These are phyloP conservation scores for Plasmodium vivax DNA, from an alignment of 169 alveolate genomes.

Conservation along the genomic window DNA sequence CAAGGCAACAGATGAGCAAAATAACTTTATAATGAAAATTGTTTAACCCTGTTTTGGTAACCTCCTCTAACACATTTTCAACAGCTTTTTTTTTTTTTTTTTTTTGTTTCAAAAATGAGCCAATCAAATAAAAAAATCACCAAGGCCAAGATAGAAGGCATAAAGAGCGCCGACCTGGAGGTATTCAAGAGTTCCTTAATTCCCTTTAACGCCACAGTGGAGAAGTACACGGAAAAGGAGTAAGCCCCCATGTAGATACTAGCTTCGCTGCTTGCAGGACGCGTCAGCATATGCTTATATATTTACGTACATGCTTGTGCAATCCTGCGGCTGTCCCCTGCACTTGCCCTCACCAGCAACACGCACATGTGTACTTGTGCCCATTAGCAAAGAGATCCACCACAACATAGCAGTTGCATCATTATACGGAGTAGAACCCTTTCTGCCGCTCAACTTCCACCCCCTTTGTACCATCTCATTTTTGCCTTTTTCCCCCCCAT, in stretches of 20 bases:
- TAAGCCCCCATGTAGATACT: slow-evolving; percentile 4
- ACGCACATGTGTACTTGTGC: background rate
- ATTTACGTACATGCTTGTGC: background rate
- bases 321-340: background rate
- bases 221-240: slow-evolving; percentile 36
- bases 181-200: slow-evolving; percentile 39
- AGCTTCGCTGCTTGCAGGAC: background rate
- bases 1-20: background rate
- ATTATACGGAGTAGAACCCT: background rate
- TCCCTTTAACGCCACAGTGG: slow-evolving; percentile 57
- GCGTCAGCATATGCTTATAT: background rate
- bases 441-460: background rate
- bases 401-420: background rate
- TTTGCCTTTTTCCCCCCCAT: background rate
- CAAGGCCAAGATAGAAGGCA: slow-evolving; percentile 37
- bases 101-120: slow-evolving; percentile 40
- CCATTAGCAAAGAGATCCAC: background rate
- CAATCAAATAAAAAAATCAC: slow-evolving; percentile 50
- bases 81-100: background rate
- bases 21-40: slow-evolving; percentile 6
- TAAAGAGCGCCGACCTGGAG: slow-evolving; percentile 38
- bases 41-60: background rate
- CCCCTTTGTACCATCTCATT: background rate
- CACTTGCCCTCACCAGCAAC: background rate
- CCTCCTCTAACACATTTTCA: background rate